These are phyloP conservation scores for Gorgonomyces haynaldii DNA, from an alignment of 192 early-diverging fungal species.

Conservation along the genomic window DNA sequence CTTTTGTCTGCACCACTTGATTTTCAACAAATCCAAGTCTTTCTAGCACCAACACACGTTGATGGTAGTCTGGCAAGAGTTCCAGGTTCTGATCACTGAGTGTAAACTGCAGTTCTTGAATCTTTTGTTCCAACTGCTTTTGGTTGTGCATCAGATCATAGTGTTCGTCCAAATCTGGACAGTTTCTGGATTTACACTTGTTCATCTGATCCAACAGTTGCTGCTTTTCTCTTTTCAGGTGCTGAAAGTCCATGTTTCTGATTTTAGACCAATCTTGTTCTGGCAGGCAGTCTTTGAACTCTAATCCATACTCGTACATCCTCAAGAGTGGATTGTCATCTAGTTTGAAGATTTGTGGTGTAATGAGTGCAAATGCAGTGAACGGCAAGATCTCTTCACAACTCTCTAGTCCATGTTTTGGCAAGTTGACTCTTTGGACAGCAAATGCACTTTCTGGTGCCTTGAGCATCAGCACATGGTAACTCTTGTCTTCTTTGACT, in stretches of 20 bases:
- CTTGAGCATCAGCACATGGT: no score
- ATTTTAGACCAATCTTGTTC: constrained; percentile 83
- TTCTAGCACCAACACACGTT: constrained; percentile 76
- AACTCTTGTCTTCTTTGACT: no score
- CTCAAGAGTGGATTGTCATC: constrained; percentile 11
- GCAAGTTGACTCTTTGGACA: constrained; percentile 17
- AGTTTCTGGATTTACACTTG: constrained; percentile 57
- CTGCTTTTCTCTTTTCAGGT: constrained; percentile 50
- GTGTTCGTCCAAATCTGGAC: constrained; percentile 66
- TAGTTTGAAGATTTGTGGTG: constrained; percentile 41
- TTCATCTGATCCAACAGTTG: constrained; percentile 34
- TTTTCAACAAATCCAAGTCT: constrained; percentile 69
- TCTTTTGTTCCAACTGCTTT: constrained; percentile 34
- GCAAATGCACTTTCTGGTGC: no score
- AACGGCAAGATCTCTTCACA: no score
- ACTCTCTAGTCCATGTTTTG: background rate
- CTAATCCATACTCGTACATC: constrained; percentile 10
- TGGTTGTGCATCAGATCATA: constrained; percentile 45
- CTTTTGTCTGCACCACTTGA: constrained; percentile 86
- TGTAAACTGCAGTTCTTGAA: constrained; percentile 61
- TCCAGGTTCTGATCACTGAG: constrained; percentile 90
- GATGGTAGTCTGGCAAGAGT: constrained; percentile 83
- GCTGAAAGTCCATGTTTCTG: constrained; percentile 77
- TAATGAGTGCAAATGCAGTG: constrained; percentile 47
- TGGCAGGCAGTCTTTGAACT: constrained; percentile 17